A percentile compares a stretch with the other conserved stretches of the same genome.
phyloP scores from a whole-genome alignment of 176 grass and related monocot genomes.

The Oryza rufipogon region DNA sequence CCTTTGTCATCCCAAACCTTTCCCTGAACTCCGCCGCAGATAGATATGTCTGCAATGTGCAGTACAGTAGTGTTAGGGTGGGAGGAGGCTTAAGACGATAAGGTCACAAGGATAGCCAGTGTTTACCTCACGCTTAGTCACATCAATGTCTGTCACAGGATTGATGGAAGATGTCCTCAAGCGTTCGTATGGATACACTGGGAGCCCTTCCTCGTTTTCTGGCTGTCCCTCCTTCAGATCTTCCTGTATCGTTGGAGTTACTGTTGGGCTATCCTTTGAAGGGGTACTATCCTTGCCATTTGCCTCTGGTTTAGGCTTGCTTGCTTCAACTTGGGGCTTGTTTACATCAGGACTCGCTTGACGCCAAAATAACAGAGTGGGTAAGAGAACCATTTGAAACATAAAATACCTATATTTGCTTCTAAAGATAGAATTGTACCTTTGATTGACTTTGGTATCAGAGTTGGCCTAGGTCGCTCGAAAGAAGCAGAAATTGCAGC shows the following conservation, averaged over 20 bases:
- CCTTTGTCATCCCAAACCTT: constrained; percentile 93
- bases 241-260: constrained; percentile 63
- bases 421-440: constrained; percentile 53
- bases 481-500: constrained; percentile 75
- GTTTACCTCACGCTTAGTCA: constrained; percentile 84
- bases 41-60: constrained; percentile 67
- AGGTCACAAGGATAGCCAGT: background rate
- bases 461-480: constrained; percentile 75
- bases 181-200: constrained; percentile 73
- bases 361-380: constrained; percentile 47
- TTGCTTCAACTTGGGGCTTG: constrained; percentile 56
- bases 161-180: constrained; percentile 72
- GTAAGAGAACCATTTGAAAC: constrained; percentile 26
- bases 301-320: constrained; percentile 66
- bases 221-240: constrained; percentile 76
- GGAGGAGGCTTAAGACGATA: background rate
- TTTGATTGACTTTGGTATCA: constrained; percentile 98
- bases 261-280: constrained; percentile 50
- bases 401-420: constrained; percentile 10
- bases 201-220: constrained; percentile 71
- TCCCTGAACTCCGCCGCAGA: constrained; percentile 76
- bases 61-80: constrained; percentile 16
- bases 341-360: constrained; percentile 71
- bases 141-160: constrained; percentile 73
- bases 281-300: constrained; percentile 67